Percentiles rank a stretch among this genome's conserved stretches.
Conservation (phyloP, 345 rosid species). For the Euclidium syriacum region DNA sequence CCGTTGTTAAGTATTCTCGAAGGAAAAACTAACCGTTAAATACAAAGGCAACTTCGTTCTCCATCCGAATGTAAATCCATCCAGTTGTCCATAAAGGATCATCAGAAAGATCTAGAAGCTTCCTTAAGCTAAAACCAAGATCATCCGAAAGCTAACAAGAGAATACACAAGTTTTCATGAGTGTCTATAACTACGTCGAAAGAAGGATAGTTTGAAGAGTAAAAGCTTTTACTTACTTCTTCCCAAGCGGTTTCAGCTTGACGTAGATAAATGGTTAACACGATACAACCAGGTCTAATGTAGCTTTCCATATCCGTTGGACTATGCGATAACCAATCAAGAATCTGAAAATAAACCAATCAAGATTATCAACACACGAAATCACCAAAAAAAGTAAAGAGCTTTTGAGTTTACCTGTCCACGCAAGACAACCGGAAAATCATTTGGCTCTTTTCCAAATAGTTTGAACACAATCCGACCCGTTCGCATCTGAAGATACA, state of each 20-base stretch:
- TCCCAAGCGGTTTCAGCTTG: slow-evolving; percentile 87
- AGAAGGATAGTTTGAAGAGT: not conserved
- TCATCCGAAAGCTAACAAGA: slow-evolving; percentile 55
- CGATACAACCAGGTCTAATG: slow-evolving; percentile 94
- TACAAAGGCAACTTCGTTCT: slow-evolving; percentile 77
- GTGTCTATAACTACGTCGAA: not conserved
- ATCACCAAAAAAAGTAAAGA: slow-evolving; percentile 10
- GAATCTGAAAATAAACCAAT: slow-evolving; percentile 67
- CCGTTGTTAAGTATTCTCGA: slow-evolving; percentile 3
- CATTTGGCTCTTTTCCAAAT: slow-evolving; percentile 94
- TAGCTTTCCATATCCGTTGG: slow-evolving; percentile 99
- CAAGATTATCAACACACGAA: slow-evolving; percentile 5
- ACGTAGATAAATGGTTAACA: slow-evolving; percentile 82
- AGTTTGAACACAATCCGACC: slow-evolving; percentile 87
- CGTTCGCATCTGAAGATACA: slow-evolving; percentile 73
- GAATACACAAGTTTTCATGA: slow-evolving; percentile 17
- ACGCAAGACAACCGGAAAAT: slow-evolving; percentile 78
- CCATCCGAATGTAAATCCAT: slow-evolving; percentile 73
- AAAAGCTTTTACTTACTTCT: slow-evolving; percentile 77
- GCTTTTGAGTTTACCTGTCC: slow-evolving; percentile 59
- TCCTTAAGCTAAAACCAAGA: slow-evolving; percentile 70
- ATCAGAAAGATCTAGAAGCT: slow-evolving; percentile 71
- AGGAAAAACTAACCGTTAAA: slow-evolving; percentile 69
- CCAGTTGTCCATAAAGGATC: slow-evolving; percentile 85
- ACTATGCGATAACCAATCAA: slow-evolving; percentile 91